phyloP scores from a whole-genome alignment of 805 yeast genomes.

The Zygotorulaspora chibaensis region DNA sequence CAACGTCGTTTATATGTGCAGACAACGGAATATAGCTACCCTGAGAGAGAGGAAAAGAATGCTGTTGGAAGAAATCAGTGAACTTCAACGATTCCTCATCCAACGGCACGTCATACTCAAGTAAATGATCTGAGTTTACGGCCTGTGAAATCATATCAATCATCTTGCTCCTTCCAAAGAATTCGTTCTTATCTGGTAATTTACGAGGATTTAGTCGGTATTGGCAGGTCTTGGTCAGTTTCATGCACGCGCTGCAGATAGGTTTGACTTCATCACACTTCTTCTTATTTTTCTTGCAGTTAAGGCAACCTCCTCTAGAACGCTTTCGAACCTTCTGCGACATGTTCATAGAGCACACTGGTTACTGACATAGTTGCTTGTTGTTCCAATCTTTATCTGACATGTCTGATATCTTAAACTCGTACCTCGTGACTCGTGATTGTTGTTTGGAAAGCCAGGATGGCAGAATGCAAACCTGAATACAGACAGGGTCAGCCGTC shows the following conservation, averaged over 20 bases:
- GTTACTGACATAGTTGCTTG: neutral
- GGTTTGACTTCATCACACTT: constrained; percentile 1
- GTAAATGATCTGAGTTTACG: neutral
- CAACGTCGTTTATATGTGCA: neutral
- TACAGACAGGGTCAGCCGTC: too few species aligned
- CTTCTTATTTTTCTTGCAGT: neutral
- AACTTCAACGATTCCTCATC: neutral
- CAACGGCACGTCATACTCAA: neutral
- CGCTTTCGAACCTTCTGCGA: neutral
- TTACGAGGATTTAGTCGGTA: neutral
- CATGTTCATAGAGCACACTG: neutral
- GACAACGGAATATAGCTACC: neutral
- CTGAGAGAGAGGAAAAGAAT: neutral
- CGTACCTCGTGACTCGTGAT: too few species aligned
- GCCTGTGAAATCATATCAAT: neutral
- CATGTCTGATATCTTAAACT: neutral
- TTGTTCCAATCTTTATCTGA: neutral
- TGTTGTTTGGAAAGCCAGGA: too few species aligned
- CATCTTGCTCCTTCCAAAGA: neutral
- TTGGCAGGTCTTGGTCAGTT: neutral
- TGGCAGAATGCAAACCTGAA: too few species aligned
- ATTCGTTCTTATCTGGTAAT: neutral
- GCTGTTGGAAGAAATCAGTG: neutral
- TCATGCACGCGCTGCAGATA: neutral
- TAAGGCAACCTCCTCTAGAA: neutral